A percentile compares a stretch with the other conserved stretches of the same genome.
Conservation (phyloP, 1,139 yeast genomes). For the Yamadazyma dendronema region DNA sequence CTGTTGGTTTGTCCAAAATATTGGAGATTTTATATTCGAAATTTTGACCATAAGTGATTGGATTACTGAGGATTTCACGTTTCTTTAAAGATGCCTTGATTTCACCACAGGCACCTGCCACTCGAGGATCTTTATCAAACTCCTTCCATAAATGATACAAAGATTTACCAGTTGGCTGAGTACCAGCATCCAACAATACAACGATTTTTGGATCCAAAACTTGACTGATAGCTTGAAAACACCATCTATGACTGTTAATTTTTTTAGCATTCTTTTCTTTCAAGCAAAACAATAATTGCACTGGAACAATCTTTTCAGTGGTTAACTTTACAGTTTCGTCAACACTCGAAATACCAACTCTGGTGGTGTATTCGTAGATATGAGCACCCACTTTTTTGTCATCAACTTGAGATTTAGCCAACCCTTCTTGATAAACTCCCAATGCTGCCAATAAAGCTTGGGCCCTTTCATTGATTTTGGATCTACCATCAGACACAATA, state of each 20-base stretch:
- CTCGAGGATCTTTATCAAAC: conserved; percentile 46
- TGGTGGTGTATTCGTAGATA: conserved; percentile 47
- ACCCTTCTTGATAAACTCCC: conserved; percentile 50
- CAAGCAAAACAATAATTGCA: conserved; percentile 46
- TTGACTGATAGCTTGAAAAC: conserved; percentile 49
- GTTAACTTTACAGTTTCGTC: conserved; percentile 48
- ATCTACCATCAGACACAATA: conserved; percentile 48
- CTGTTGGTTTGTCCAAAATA: conserved; percentile 47
- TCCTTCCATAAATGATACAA: conserved; percentile 50
- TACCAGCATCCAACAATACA: conserved; percentile 47
- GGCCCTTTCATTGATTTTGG: conserved; percentile 48
- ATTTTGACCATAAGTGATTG: conserved; percentile 48
- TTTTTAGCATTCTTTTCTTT: conserved; percentile 49
- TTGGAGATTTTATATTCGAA: conserved; percentile 48
- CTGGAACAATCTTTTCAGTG: conserved; percentile 49
- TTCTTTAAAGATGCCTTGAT: conserved; percentile 44
- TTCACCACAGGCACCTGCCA: conserved; percentile 54
- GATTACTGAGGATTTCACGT: conserved; percentile 43
- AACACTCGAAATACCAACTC: conserved; percentile 47
- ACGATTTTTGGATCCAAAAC: conserved; percentile 45
- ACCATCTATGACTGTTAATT: conserved; percentile 51
- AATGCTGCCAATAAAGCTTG: conserved; percentile 48
- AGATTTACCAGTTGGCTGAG: conserved; percentile 47
- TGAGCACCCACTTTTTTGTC: conserved; percentile 48
- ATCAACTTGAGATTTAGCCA: conserved; percentile 48